Percentiles rank a stretch among this genome's conserved stretches.
These are phyloP conservation scores for Fonsecaea erecta DNA, from an alignment of 2,329 filamentous ascomycete genomes.

Conservation along the genomic window DNA sequence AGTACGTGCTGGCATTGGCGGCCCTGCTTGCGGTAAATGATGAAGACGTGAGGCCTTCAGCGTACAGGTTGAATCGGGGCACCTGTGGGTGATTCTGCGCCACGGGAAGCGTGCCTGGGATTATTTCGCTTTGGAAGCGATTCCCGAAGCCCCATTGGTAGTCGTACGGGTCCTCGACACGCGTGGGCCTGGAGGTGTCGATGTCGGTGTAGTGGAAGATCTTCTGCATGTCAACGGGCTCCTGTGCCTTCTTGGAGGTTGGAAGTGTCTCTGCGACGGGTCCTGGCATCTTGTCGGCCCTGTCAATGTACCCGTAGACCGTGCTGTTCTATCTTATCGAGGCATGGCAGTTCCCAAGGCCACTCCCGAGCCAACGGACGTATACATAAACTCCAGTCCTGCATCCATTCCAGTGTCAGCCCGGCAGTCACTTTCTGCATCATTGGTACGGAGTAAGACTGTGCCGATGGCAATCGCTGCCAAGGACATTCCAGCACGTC, in stretches of 20 bases:
- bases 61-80: conserved; percentile 43
- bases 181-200: conserved; percentile 2
- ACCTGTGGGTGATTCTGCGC: conserved; percentile 46
- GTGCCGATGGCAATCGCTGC: conserved; percentile 4
- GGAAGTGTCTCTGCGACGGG: conserved; percentile 3
- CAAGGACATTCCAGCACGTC: not conserved
- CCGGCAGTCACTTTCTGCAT: not conserved
- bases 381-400: not conserved
- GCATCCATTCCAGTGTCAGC: not conserved
- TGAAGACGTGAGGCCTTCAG: conserved; percentile 59
- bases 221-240: conserved; percentile 11
- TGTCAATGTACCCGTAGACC: not conserved
- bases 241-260: conserved; percentile 3
- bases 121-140: conserved; percentile 45
- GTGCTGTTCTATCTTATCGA: not conserved
- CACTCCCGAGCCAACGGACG: not conserved
- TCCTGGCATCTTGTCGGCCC: conserved; percentile 10
- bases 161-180: conserved; percentile 33
- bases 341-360: not conserved
- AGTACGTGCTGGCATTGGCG: conserved; percentile 63
- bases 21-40: conserved; percentile 62
- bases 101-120: conserved; percentile 47
- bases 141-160: conserved; percentile 41
- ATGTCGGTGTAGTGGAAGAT: conserved; percentile 21
- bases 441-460: conserved; percentile 9